phyloP scores from a whole-genome alignment of 2,329 filamentous ascomycete species.

The Alternaria gaisen region DNA sequence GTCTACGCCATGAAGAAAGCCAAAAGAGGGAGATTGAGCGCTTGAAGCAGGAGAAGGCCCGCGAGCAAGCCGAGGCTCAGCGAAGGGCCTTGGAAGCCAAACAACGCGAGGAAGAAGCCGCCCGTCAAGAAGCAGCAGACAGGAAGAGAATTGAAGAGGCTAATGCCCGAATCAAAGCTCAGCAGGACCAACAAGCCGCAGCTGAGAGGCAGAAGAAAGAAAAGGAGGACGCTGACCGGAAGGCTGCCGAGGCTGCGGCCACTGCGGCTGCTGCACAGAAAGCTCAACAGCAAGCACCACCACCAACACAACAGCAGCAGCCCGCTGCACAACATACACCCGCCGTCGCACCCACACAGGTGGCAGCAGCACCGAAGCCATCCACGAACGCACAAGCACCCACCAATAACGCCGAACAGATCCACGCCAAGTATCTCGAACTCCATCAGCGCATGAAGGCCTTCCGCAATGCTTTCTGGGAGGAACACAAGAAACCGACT shows the following conservation, averaged over 20 bases:
- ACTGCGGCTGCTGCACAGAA: conserved; percentile 37
- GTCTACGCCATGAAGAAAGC: conserved; percentile 45
- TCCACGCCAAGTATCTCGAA: conserved; percentile 47
- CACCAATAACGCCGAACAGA: conserved; percentile 35
- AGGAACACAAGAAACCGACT: conserved; percentile 33
- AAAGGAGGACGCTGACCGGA: conserved; percentile 42
- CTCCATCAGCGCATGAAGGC: conserved; percentile 49
- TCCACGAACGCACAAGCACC: conserved; percentile 17
- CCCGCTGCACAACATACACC: conserved; percentile 19
- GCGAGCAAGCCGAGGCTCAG: conserved; percentile 50
- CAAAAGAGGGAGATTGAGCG: conserved; percentile 51
- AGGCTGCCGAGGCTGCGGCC: conserved; percentile 38
- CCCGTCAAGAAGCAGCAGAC: conserved; percentile 38
- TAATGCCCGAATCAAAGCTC: conserved; percentile 41
- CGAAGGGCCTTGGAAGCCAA: conserved; percentile 46
- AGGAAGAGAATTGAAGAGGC: conserved; percentile 42
- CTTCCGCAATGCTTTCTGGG: conserved; percentile 44
- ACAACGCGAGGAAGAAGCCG: conserved; percentile 43
- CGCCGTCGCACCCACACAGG: conserved; percentile 10
- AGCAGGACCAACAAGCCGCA: conserved; percentile 43
- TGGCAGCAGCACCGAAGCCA: conserved; percentile 10
- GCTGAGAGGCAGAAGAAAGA: conserved; percentile 38
- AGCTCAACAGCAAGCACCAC: conserved; percentile 29
- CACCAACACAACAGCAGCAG: conserved; percentile 6
- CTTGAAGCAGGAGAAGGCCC: conserved; percentile 56